Percentiles rank a stretch among this genome's conserved stretches.
These are phyloP conservation scores for Pseudoscleropodium purum DNA, from an alignment of 225 moss, liverwort and hornwort genomes.

Conservation along the genomic window DNA sequence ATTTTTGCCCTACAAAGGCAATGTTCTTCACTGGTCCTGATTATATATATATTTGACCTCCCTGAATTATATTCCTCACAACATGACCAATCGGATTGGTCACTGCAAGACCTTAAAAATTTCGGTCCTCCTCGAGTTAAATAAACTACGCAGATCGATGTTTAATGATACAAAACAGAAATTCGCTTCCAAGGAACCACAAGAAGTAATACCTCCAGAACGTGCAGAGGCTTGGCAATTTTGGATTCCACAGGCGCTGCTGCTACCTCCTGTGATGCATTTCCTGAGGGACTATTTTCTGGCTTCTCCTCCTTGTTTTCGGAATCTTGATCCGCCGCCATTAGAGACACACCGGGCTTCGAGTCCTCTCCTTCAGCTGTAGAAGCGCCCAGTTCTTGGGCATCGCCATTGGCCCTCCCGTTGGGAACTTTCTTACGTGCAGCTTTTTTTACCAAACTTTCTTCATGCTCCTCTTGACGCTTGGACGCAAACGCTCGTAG, in stretches of 20 bases:
- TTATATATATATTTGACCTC: neutral
- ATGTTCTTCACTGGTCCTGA: neutral
- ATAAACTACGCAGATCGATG: neutral
- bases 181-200: neutral
- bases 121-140: neutral
- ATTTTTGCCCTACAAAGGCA: neutral
- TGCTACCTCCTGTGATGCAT: neutral
- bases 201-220: constrained; percentile 29
- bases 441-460: constrained; percentile 32
- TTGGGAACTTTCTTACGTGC: constrained; percentile 11
- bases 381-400: neutral
- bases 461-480: constrained; percentile 64
- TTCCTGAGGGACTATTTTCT: constrained; percentile 11
- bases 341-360: neutral
- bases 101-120: neutral
- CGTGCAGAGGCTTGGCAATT: constrained; percentile 43
- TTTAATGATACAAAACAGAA: neutral
- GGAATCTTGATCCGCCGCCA: neutral
- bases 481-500: constrained; percentile 66
- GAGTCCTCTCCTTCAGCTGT: constrained; percentile 1
- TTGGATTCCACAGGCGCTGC: constrained; percentile 17
- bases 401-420: constrained; percentile 12
- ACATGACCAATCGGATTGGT: neutral
- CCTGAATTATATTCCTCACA: neutral
- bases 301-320: constrained; percentile 14